Evolutionary conservation across 2,329 filamentous ascomycete species (phyloP).

Genomic region (Sclerotinia trifoliorum): DNA sequence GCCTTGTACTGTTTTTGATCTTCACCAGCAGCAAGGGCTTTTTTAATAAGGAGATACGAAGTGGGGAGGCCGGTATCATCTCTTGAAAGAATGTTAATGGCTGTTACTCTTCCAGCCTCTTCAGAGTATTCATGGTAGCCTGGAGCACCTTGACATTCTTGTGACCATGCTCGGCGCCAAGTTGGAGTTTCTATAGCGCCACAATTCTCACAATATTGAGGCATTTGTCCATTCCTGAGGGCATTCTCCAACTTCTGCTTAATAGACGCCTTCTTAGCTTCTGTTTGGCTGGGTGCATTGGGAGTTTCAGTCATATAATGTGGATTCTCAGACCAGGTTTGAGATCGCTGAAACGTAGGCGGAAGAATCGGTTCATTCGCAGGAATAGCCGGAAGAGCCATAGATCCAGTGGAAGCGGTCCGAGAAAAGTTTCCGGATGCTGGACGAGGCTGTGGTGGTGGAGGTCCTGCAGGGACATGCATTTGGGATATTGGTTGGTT

Average conservation of each 20-base stretch:
- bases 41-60: conserved; percentile 75
- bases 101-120: conserved; percentile 70
- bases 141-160: conserved; percentile 68
- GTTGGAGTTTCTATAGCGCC: conserved; percentile 94
- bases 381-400: conserved; percentile 42
- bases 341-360: conserved; percentile 44
- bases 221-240: conserved; percentile 78
- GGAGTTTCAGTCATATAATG: conserved; percentile 42
- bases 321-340: conserved; percentile 49
- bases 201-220: conserved; percentile 87
- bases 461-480: conserved; percentile 24
- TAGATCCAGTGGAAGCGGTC: conserved; percentile 37
- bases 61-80: conserved; percentile 62
- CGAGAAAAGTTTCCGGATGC: conserved; percentile 42
- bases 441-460: conserved; percentile 42
- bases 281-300: conserved; percentile 19
- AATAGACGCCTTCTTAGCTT: conserved; percentile 37
- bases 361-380: conserved; percentile 53
- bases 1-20: conserved; percentile 68
- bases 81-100: conserved; percentile 65
- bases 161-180: conserved; percentile 91
- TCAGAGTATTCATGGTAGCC: conserved; percentile 69
- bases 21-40: conserved; percentile 60
- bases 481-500: conserved; percentile 22
- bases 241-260: conserved; percentile 59